These are phyloP conservation scores for Neurospora sp. DNA, from an alignment of 495 filamentous ascomycete species.

Conservation along the genomic window DNA sequence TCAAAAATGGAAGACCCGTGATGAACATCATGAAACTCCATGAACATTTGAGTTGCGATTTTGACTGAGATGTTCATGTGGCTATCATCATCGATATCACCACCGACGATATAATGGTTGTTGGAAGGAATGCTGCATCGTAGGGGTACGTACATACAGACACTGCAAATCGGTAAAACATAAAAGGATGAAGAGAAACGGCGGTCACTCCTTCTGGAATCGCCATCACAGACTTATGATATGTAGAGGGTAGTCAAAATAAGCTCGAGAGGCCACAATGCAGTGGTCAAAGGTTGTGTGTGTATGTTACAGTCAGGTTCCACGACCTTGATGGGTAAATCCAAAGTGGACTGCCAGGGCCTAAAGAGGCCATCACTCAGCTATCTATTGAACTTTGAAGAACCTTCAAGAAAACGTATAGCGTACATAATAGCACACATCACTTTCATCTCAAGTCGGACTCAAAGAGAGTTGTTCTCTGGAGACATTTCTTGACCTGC, in stretches of 20 bases:
- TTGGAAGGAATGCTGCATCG: background rate
- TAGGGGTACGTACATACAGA: too few relatives aligned
- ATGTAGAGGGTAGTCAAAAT: background rate
- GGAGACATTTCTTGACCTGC: background rate
- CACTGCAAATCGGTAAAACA: too few relatives aligned
- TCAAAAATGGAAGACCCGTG: background rate
- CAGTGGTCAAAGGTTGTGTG: background rate
- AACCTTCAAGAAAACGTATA: background rate
- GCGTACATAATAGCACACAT: background rate
- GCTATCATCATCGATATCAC: background rate
- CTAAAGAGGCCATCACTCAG: too few relatives aligned
- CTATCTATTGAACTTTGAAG: background rate
- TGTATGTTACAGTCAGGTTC: background rate
- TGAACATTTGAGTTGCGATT: background rate
- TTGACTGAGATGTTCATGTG: background rate
- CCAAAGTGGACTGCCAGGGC: too few relatives aligned
- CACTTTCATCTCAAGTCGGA: background rate
- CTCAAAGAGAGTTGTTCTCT: background rate
- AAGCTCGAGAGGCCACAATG: background rate
- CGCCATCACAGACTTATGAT: background rate
- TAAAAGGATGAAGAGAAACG: background rate
- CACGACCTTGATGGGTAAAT: background rate
- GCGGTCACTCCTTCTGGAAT: background rate
- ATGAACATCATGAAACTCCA: background rate
- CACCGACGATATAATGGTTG: background rate